Evolutionary conservation across 495 filamentous ascomycete genomes (phyloP), one percentile per base, ranked within the genome.

Genomic region (Podospora australis): DNA sequence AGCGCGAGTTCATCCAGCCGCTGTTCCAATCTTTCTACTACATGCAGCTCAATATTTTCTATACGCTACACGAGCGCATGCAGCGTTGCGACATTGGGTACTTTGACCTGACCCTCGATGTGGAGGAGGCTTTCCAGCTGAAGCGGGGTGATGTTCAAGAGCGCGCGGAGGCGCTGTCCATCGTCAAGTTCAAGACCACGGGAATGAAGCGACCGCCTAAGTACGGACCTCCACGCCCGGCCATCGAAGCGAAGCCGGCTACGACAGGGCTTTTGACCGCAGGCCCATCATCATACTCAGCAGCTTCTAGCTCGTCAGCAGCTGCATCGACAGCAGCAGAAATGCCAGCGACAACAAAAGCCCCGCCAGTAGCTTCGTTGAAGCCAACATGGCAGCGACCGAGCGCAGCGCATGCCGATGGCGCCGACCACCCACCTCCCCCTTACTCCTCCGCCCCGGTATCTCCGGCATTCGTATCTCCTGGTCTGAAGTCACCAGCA

Each of bases 21-120:
- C 77, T 99, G 6, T 99, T 99, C 77, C 94, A 96, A 58, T 95
- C 89, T 25, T 99, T 97, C 73, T 99, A 99, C 70, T 99, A 99
- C 74, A 97, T 99, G 94, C 92, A 99, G 66, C 79, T 99, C 46
- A 99, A 99, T 66, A 90, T 99, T 52, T 99, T 97, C 69, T 99
- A 99, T 68, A 97, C 94, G 1, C 74, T 99, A 26, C 92, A 99
- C 66, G 92, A 99, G 68, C 86, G 80, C 66, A 97, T 97, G 94
- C 92, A 96, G 67, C 82, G 75, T 47, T 87, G 94, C 60, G 87
- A 96, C 63, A 97, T 99, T 58, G 88, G 86, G 49, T 99, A 99
- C 70, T 99, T 99, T 65, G 84, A 99, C 62, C 78, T 99, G 26
- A 84, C 84, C 8, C 74, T 85, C 23, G 90, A 92, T 63, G 79